Conservation (phyloP, 805 yeast genomes). For the Suhomyces sp. region DNA sequence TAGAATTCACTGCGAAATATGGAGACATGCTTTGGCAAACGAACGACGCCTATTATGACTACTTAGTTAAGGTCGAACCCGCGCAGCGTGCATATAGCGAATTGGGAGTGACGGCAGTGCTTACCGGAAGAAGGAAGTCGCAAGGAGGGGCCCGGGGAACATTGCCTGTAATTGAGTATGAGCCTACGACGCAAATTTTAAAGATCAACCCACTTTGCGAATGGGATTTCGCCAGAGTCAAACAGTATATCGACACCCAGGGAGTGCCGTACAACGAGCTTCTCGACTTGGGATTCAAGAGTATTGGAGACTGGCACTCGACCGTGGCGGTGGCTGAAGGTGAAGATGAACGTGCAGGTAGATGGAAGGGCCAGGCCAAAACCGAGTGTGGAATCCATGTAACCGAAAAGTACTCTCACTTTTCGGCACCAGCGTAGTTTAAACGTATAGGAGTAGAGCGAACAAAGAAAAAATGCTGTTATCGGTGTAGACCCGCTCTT, state of each 20-base stretch:
- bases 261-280: conserved; percentile 83
- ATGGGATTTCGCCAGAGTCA: conserved; percentile 77
- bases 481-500: too few species aligned
- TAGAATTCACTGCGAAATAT: conserved; percentile 61
- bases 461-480: too few species aligned
- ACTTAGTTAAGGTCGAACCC: conserved; percentile 88
- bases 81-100: conserved; percentile 78
- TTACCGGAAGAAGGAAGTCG: conserved; percentile 86
- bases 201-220: conserved; percentile 87
- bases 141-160: conserved; percentile 84
- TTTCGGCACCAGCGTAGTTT: conserved; percentile 20
- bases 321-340: conserved; percentile 87
- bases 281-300: conserved; percentile 81
- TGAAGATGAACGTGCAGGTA: conserved; percentile 94
- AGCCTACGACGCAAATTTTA: conserved; percentile 62
- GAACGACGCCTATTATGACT: conserved; percentile 81
- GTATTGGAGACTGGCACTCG: conserved; percentile 94
- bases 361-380: conserved; percentile 91
- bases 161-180: conserved; percentile 74
- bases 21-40: conserved; percentile 83
- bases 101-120: conserved; percentile 72
- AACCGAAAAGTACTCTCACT: conserved; percentile 69
- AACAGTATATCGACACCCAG: conserved; percentile 62
- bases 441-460: background rate
- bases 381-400: conserved; percentile 96